A percentile compares a stretch with the other conserved stretches of the same genome.
Conservation (phyloP, 768 basidiomycete species). For the Lentinula sp. region DNA sequence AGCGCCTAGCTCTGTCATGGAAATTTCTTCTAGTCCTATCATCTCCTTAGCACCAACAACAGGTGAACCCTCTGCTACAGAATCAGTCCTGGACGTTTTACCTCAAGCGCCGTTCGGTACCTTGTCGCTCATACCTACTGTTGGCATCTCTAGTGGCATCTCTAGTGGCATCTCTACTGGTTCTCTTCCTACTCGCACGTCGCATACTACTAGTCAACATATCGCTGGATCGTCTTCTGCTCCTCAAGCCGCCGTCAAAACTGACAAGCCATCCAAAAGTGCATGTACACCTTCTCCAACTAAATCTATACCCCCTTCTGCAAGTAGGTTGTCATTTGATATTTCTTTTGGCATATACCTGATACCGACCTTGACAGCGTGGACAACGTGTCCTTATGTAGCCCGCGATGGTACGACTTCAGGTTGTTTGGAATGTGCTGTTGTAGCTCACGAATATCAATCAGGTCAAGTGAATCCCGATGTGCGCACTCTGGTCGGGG, state of each 20-base stretch:
- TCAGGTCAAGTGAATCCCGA: constrained; percentile 44
- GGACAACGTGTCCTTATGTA: constrained; percentile 41
- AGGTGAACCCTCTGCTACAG: neutral
- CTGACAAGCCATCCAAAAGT: constrained; percentile 19
- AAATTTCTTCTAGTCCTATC: neutral
- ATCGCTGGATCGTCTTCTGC: constrained; percentile 23
- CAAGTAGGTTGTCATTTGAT: constrained; percentile 30
- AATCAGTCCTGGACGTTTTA: neutral
- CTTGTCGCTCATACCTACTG: neutral
- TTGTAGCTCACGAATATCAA: neutral
- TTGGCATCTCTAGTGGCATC: neutral
- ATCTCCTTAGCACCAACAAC: neutral
- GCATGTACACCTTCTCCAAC: constrained; percentile 47
- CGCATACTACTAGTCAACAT: constrained; percentile 7
- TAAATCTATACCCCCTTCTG: constrained; percentile 38
- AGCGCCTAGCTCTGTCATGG: neutral
- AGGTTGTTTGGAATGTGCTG: neutral
- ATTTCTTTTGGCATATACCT: neutral
- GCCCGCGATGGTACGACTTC: constrained; percentile 33
- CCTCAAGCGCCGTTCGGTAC: constrained; percentile 11
- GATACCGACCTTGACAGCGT: constrained; percentile 15
- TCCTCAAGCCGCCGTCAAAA: constrained; percentile 26
- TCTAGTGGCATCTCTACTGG: neutral
- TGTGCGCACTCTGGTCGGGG: constrained; percentile 36
- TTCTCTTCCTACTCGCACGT: constrained; percentile 4